These are phyloP conservation scores for Sporothrix humicola DNA, from an alignment of 2,329 filamentous ascomycete species.

Conservation along the genomic window DNA sequence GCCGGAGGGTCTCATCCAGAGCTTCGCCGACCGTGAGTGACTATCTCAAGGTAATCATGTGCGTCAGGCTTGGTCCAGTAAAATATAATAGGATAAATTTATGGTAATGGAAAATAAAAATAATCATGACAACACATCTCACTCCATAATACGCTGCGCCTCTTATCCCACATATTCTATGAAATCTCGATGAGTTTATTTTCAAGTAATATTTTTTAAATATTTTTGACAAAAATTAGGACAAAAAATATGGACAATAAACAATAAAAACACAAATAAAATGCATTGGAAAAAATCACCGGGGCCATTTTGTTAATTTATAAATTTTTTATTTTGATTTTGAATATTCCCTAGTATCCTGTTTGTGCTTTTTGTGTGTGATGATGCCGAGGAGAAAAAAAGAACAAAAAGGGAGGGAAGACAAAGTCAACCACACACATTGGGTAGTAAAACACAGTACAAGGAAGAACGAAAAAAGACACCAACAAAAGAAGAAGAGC, in stretches of 20 bases:
- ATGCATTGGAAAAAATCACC: too few relatives aligned
- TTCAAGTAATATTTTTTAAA: not conserved
- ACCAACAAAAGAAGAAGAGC: not conserved
- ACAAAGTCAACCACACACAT: not conserved
- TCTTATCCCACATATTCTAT: not conserved
- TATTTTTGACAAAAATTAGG: too few relatives aligned
- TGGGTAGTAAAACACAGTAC: not conserved
- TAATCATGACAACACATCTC: not conserved
- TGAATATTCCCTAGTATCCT: not conserved
- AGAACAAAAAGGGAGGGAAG: not conserved
- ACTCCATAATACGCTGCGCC: not conserved
- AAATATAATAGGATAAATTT: not conserved
- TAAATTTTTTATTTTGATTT: not conserved
- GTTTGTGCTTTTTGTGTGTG: not conserved
- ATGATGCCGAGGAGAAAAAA: not conserved
- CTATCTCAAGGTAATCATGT: not conserved
- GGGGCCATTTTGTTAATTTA: too few relatives aligned
- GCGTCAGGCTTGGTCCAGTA: not conserved
- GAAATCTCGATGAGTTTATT: not conserved
- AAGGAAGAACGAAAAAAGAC: not conserved
- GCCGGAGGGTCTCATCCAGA: conserved; percentile 80
- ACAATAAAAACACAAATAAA: too few relatives aligned
- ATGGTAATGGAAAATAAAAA: not conserved
- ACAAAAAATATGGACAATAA: not conserved
- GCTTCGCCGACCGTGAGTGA: conserved; percentile 69